A percentile compares a stretch with the other conserved stretches of the same genome.
Conservation (phyloP, 306 rosid genomes). For the Rosa rugosa region DNA sequence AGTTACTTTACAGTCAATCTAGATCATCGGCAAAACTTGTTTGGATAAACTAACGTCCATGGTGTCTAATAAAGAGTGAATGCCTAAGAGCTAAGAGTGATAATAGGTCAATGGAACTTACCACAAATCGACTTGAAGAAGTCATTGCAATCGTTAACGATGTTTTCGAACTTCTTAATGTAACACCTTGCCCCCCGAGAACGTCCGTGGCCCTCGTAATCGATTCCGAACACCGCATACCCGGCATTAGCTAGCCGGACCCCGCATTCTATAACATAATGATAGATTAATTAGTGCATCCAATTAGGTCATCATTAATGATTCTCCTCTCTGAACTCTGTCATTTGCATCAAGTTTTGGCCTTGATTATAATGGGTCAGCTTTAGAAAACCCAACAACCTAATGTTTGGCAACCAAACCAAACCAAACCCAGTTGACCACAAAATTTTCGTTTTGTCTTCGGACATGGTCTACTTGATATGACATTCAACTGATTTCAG, state of each 20-base stretch:
- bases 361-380: neutral
- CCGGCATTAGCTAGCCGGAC: slow-evolving; percentile 56
- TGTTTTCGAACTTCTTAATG: slow-evolving; percentile 63
- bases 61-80: neutral
- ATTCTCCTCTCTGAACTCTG: neutral
- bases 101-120: slow-evolving; percentile 17
- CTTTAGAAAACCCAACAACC: neutral
- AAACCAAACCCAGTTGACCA: neutral
- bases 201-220: slow-evolving; percentile 83
- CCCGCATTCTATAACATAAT: slow-evolving; percentile 48
- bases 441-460: neutral
- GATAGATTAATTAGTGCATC: neutral
- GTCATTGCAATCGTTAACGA: slow-evolving; percentile 57
- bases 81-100: neutral
- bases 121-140: slow-evolving; percentile 67
- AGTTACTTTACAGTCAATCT: neutral
- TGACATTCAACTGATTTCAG: neutral
- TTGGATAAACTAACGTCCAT: neutral
- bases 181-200: slow-evolving; percentile 78
- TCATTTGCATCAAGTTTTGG: neutral
- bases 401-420: neutral
- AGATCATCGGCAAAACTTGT: neutral
- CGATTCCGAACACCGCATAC: slow-evolving; percentile 76
- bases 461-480: neutral
- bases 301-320: neutral